These are phyloP conservation scores for Kluyveromyces sp. DNA, from an alignment of 1,139 yeast species.

Conservation along the genomic window DNA sequence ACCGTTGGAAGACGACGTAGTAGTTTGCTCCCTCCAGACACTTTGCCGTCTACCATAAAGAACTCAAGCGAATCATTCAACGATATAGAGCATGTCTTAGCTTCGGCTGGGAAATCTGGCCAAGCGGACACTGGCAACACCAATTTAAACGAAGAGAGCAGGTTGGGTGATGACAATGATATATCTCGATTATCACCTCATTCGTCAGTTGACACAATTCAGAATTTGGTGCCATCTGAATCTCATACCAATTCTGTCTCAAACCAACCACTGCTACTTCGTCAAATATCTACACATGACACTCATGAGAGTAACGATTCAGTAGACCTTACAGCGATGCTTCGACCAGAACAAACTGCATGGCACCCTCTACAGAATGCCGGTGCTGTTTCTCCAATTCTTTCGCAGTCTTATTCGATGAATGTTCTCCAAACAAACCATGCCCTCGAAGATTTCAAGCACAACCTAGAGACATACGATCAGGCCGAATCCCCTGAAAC, in stretches of 20 bases:
- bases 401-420: constrained; percentile 14
- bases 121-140: background rate
- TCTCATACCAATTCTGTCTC: constrained; percentile 8
- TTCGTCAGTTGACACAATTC: constrained; percentile 21
- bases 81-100: constrained; percentile 24
- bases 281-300: constrained; percentile 8
- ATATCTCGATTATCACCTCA: constrained; percentile 14
- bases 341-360: constrained; percentile 22
- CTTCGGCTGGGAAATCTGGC: constrained; percentile 9
- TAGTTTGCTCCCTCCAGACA: constrained; percentile 25
- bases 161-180: constrained; percentile 9
- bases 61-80: constrained; percentile 20
- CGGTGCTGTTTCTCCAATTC: constrained; percentile 15
- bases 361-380: constrained; percentile 27
- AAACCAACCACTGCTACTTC: constrained; percentile 21
- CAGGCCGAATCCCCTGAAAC: constrained; percentile 1
- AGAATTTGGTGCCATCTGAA: constrained; percentile 1
- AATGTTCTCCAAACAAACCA: constrained; percentile 16
- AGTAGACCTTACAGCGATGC: constrained; percentile 27
- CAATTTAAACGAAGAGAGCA: constrained; percentile 3
- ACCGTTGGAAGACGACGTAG: constrained; percentile 20
- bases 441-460: constrained; percentile 20
- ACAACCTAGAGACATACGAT: constrained; percentile 3
- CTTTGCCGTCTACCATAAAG: constrained; percentile 35
- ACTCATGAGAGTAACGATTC: constrained; percentile 21